Base-by-base conservation (phyloP, 371 early-diverging fungal genomes). In the Saksenaea oblongispora region DNA sequence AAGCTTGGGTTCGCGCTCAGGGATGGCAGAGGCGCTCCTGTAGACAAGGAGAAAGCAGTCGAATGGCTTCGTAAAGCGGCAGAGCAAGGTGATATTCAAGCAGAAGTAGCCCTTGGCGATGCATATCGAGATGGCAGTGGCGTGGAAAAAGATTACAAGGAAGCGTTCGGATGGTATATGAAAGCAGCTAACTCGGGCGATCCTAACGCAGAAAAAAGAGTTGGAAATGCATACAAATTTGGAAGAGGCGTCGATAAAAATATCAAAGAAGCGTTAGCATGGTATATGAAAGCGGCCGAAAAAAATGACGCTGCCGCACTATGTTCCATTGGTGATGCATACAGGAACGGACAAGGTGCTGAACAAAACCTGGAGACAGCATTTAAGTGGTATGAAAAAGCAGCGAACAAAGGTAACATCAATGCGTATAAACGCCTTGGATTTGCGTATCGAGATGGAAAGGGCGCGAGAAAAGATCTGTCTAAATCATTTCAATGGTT, bases 241-340 rank as follows among this genome's bases (percentile, higher is more conserved):
- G 69, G 69, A 1, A 58, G 47, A 15, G 69, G 65, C 60, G 72
- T 67, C 34, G 86, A 84, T 1, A 84, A 83, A 62, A 78, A 81
- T 57, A 89, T 92, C 62, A 73, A 76, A 22, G 85, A 85, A 59
- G 93, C 95, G 14, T 83, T 75, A 13, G 71, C 73, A 44, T 76
- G 81, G 59, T 75, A 84, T 59, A 72, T 72, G 39, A 63, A 57
- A 22, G 67, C 74, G n/a, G 72, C 79, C 10, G 74, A 76, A 36
- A 39, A 57, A 26, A 73, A 69, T 17, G 70, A 67, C 39, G 66
- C 59, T 5, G 74, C 76, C 13, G 74, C 95, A 7, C 31, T 4
- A 31, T n/a, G 31, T 7, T 7, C 31, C 2, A 31, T 7, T 31
- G 31, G 31, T 4, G 31, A 31, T 31, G 31, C 31, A 2, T 31